Base-by-base conservation (phyloP, 2,329 filamentous ascomycete species). In the Fusarium ramigenum region DNA sequence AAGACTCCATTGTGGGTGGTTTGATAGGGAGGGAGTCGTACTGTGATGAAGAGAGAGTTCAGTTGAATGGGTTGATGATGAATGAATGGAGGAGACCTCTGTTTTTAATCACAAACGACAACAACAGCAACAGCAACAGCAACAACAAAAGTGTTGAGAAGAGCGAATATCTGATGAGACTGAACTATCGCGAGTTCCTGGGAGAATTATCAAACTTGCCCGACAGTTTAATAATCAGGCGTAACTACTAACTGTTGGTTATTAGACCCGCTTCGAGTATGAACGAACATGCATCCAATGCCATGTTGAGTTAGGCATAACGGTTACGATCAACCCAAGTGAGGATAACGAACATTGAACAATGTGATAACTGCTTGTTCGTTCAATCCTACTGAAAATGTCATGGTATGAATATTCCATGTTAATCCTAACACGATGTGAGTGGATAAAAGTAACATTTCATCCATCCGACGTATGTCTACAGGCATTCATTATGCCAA, bases 1-100 rank as follows among this genome's bases (percentile, higher is more conserved):
- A 62, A 37, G 78, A 78, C 60, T 73, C 73, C 80, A 82, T 82
- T 78, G 72, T 64, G 34, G 36, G 37, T 42, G 30, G 30, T 30
- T 30, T 40, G 47, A 30, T 39, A 15, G 37, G 43, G 43, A 46
- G 43, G 23, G 34, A 32, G 52, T 32, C 21, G 28, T 54, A 18
- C 23, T 40, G n/a, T 34, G 43, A 21, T 56, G 30, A n/a, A 25
- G 34, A 53, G 34, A 37, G 18, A 50, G 16, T 36, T 44, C 21
- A 39, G 23, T n/a, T 60, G 39, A 46, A 47, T 46, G 12, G 21
- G 21, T 25, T 43, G 44, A 72, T 43, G 44, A 72, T 25, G 23
- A 19, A 46, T 46, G 43, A 11, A 25, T n/a, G 34, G 34, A 36
- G 30, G 15, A 21, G 23, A 30, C 30, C 18, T 12, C 12, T 44